Evolutionary conservation across 2,329 filamentous ascomycete genomes (phyloP).

Genomic region (Xylaria sp.): DNA sequence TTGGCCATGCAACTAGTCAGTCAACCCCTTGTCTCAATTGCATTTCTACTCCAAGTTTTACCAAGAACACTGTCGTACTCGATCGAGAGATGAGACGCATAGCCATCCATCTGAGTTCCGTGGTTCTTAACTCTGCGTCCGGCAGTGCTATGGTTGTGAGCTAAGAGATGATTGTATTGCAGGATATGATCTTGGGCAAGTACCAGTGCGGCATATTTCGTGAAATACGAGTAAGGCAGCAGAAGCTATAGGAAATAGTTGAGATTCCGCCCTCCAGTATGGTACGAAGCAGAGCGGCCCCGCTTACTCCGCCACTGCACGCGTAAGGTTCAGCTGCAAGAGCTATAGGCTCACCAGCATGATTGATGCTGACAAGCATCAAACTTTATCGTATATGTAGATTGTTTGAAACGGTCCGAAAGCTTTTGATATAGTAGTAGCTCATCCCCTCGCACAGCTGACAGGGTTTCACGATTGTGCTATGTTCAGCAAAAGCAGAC

Average conservation of each 20-base stretch:
- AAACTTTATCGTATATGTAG: background rate
- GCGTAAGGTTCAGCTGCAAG: slow-evolving; percentile 30
- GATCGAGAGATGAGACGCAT: background rate
- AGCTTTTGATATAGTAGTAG: background rate
- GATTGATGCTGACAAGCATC: slow-evolving; percentile 9
- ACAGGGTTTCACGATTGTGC: background rate
- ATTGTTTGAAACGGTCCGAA: slow-evolving; percentile 13
- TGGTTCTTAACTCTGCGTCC: slow-evolving; percentile 1
- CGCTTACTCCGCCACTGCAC: slow-evolving; percentile 21
- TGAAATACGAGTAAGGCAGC: slow-evolving; percentile 3
- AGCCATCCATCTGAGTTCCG: slow-evolving; percentile 2
- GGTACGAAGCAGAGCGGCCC: slow-evolving; percentile 10
- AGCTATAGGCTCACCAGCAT: slow-evolving; percentile 26
- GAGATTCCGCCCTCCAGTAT: slow-evolving; percentile 10
- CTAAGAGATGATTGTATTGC: slow-evolving; percentile 14
- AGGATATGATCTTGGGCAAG: background rate
- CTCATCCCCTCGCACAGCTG: background rate
- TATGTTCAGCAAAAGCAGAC: background rate
- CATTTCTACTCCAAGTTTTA: slow-evolving; percentile 6
- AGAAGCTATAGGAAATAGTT: background rate
- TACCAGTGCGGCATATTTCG: background rate
- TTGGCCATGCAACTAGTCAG: slow-evolving; percentile 7
- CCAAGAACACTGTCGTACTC: background rate
- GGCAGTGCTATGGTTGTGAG: slow-evolving; percentile 1
- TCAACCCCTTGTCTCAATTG: background rate